phyloP scores from a whole-genome alignment of 768 basidiomycete species.

The Termitomyces sp. region DNA sequence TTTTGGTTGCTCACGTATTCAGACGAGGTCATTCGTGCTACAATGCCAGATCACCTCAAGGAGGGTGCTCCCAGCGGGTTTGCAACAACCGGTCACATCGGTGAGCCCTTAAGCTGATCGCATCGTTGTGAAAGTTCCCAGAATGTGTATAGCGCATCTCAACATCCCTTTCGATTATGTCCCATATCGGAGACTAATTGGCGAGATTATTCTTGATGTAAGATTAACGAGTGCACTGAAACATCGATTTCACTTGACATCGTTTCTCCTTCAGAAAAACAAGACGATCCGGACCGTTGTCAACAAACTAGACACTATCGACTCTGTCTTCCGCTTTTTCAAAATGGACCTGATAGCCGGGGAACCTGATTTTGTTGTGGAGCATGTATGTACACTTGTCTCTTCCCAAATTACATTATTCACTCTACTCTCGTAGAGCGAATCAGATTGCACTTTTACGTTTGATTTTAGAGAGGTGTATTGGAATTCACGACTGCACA shows the following conservation, averaged over 20 bases:
- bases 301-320: conserved; percentile 87
- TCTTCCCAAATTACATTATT: background rate
- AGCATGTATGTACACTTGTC: conserved; percentile 52
- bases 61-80: conserved; percentile 84
- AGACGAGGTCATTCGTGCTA: conserved; percentile 82
- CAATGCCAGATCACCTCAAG: conserved; percentile 74
- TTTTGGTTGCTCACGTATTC: conserved; percentile 17
- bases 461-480: conserved; percentile 97
- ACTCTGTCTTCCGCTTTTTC: conserved; percentile 86
- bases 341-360: conserved; percentile 97
- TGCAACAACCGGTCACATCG: conserved; percentile 87
- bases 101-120: conserved; percentile 32
- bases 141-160: conserved; percentile 61
- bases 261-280: conserved; percentile 64
- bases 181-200: conserved; percentile 87
- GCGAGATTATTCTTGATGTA: conserved; percentile 91
- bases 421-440: conserved; percentile 45
- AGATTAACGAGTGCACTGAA: conserved; percentile 6
- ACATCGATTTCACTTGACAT: background rate
- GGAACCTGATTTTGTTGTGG: conserved; percentile 78
- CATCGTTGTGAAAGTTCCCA: background rate
- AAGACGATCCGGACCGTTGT: conserved; percentile 79
- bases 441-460: conserved; percentile 80
- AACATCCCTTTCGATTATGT: conserved; percentile 89
- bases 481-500: conserved; percentile 95